These are phyloP conservation scores for Pyrenophora tritici-repentis DNA, from an alignment of 2,329 filamentous ascomycete species.

Conservation along the genomic window DNA sequence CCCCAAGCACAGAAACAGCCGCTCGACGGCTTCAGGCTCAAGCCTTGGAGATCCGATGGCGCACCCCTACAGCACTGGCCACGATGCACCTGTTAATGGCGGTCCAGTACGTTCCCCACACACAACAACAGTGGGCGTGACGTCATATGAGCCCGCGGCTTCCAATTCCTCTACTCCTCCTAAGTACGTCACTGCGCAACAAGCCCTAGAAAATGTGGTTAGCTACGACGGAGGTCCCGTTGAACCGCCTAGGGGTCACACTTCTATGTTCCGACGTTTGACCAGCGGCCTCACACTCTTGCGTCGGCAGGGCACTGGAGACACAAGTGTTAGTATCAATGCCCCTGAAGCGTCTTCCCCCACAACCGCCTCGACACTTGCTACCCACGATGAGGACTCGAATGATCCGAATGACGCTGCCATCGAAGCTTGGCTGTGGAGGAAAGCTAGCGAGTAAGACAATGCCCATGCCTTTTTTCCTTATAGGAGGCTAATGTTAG, in stretches of 20 bases:
- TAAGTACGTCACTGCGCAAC: slow-evolving; percentile 15
- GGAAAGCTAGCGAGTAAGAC: slow-evolving; percentile 24
- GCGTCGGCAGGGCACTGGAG: slow-evolving; percentile 27
- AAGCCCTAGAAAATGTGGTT: slow-evolving; percentile 12
- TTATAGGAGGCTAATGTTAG: background rate
- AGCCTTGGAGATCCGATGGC: slow-evolving; percentile 22
- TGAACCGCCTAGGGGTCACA: slow-evolving; percentile 18
- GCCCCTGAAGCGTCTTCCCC: slow-evolving; percentile 5
- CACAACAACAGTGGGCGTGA: slow-evolving; percentile 9
- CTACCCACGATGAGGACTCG: background rate
- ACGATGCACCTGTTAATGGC: slow-evolving; percentile 9
- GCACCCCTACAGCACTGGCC: slow-evolving; percentile 19
- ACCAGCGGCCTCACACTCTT: slow-evolving; percentile 26
- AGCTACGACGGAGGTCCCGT: slow-evolving; percentile 1
- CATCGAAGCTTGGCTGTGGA: slow-evolving; percentile 19
- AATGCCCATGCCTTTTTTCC: background rate
- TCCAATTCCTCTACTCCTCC: background rate
- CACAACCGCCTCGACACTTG: background rate
- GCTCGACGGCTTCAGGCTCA: slow-evolving; percentile 36
- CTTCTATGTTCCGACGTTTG: slow-evolving; percentile 27
- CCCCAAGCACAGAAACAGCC: slow-evolving; percentile 40
- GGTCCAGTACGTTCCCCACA: slow-evolving; percentile 9
- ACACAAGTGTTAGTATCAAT: slow-evolving; percentile 14
- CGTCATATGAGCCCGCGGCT: background rate
- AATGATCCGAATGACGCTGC: slow-evolving; percentile 13